These are phyloP conservation scores for Claviceps africana DNA, from an alignment of 2,329 filamentous ascomycete species.

Conservation along the genomic window DNA sequence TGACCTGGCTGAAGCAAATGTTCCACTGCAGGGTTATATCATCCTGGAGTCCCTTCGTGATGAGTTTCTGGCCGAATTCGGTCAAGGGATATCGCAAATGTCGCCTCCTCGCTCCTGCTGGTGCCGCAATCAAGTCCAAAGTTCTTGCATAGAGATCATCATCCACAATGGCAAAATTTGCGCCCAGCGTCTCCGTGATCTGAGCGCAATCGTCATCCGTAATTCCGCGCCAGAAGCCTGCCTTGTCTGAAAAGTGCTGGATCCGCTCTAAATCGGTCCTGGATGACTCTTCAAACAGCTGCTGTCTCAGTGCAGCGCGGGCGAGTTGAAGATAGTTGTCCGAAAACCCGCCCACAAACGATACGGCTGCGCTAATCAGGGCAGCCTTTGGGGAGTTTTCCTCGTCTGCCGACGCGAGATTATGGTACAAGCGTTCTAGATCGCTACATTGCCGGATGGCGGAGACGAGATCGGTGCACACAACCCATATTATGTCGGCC, in stretches of 20 bases:
- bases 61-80: constrained; percentile 59
- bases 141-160: constrained; percentile 40
- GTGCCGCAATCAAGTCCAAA: constrained; percentile 29
- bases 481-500: constrained; percentile 64
- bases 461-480: constrained; percentile 69
- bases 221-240: constrained; percentile 64
- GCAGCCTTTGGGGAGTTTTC: constrained; percentile 40
- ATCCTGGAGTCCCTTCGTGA: constrained; percentile 68
- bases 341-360: constrained; percentile 57
- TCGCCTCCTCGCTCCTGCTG: constrained; percentile 30
- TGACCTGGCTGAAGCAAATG: constrained; percentile 67
- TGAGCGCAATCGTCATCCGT: constrained; percentile 67
- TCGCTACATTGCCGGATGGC: constrained; percentile 67
- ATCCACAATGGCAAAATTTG: constrained; percentile 46
- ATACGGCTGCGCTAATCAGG: constrained; percentile 54
- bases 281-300: constrained; percentile 61
- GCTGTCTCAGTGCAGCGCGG: constrained; percentile 51
- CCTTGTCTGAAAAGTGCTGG: constrained; percentile 62
- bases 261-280: constrained; percentile 61
- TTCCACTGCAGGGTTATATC: constrained; percentile 58
- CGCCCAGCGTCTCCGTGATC: constrained; percentile 55
- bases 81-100: constrained; percentile 44
- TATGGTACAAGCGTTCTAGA: constrained; percentile 63
- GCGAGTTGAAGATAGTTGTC: constrained; percentile 55
- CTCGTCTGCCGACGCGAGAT: constrained; percentile 39